Evolutionary conservation across 1,284 basidiomycete species (phyloP), one percentile per base, ranked within the genome.

Genomic region (Phylloporus gajari): DNA sequence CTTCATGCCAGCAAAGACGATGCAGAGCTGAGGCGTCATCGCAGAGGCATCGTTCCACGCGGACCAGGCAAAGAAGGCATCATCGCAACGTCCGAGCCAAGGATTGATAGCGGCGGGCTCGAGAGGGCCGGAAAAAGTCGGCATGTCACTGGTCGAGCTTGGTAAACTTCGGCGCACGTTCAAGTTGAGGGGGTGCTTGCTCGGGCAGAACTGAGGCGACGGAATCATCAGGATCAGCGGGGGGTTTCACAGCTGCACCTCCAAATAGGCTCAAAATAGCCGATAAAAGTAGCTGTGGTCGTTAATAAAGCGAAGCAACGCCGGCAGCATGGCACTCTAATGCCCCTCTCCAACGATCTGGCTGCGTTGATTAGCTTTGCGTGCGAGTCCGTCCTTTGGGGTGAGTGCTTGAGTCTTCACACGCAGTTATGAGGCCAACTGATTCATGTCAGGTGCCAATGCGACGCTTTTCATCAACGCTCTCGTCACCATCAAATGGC

Each of bases 281-380:
- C n/a, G n/a, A n/a, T n/a, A n/a, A n/a, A n/a, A n/a, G n/a, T n/a
- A n/a, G n/a, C n/a, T n/a, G n/a, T n/a, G n/a, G 44, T 44, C 44
- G 44, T 44, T 19, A 12, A 17, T 46, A 46, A 46, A 46, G 46
- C 46, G 46, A 46, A 21, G 46, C 46, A 21, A 46, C 46, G 44
- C 44, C 17, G n/a, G n/a, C 8, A 19, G 44, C 44, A 19, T 44
- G 15, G 3, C 44, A n/a, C 46, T 46, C 46, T 21, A 46, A 46
- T 46, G 46, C 21, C 19, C 2, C 76, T 78, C 40, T 68, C 73
- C 6, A 76, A 72, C 30, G 78, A 83, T 61, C n/a, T 82, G 3
- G 79, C 81, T 60, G 81, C 83, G 7, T 70, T 84, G 46, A 73
- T 84, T 58, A 83, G 82, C 25, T 84, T 83, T 70, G 77, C 72